Conservation (phyloP, 306 rosid genomes). For the Cucumis melo region DNA sequence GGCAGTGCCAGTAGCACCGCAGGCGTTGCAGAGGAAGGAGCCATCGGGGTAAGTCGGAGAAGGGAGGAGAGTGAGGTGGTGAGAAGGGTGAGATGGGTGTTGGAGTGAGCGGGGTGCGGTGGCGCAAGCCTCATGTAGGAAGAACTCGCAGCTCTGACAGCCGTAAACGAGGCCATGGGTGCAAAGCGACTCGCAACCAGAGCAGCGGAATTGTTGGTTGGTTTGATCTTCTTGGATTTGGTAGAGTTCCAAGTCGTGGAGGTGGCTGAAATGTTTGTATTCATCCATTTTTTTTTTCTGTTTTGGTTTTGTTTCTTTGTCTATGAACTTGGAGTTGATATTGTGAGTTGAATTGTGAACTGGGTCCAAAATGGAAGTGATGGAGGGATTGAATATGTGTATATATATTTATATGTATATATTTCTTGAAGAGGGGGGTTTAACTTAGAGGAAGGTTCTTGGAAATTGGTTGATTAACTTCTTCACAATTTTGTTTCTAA, state of each 20-base stretch:
- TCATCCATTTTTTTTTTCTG: neutral
- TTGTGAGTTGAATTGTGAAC: neutral
- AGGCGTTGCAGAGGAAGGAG: neutral
- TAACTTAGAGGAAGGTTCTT: neutral
- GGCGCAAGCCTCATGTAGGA: neutral
- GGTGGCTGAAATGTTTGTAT: conserved; percentile 8
- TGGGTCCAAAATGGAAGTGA: neutral
- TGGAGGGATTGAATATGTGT: neutral
- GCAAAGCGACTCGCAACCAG: neutral
- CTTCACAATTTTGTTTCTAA: too few relatives aligned
- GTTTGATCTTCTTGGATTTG: neutral
- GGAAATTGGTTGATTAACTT: neutral
- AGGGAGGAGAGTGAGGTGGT: conserved; percentile 2
- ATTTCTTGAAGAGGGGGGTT: too few relatives aligned
- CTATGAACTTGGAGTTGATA: neutral
- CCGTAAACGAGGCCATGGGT: neutral
- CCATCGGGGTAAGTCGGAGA: neutral
- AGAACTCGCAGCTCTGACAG: neutral
- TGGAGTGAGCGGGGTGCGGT: neutral
- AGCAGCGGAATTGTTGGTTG: neutral
- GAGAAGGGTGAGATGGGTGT: neutral
- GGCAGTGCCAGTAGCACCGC: neutral
- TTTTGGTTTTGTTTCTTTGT: neutral
- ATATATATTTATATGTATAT: too few relatives aligned
- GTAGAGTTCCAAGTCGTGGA: neutral